Evolutionary conservation across 2,329 filamentous ascomycete species (phyloP).

Genomic region (Berkeleyomyces basicola): DNA sequence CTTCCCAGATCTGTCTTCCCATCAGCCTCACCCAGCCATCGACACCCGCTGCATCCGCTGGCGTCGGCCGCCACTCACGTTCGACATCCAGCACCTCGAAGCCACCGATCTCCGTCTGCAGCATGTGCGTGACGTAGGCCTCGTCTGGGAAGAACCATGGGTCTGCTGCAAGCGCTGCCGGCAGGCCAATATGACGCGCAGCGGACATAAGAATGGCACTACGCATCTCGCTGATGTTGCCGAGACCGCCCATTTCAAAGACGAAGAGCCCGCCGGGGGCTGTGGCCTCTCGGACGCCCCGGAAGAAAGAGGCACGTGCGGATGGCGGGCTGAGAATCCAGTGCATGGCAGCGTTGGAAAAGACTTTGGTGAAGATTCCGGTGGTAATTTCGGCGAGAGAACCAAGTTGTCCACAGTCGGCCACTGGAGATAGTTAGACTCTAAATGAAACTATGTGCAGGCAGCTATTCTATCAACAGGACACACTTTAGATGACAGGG

Average conservation of each 20-base stretch:
- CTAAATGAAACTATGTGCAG: neutral
- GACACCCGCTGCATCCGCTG: conserved; percentile 39
- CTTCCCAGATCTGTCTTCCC: conserved; percentile 41
- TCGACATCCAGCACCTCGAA: conserved; percentile 38
- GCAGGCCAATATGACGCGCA: conserved; percentile 32
- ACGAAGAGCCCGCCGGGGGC: conserved; percentile 39
- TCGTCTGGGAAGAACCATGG: conserved; percentile 63
- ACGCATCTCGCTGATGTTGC: conserved; percentile 48
- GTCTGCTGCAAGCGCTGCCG: conserved; percentile 30
- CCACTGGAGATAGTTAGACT: neutral
- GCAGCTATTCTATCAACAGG: too few species aligned
- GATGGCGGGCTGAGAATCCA: conserved; percentile 39
- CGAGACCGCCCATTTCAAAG: conserved; percentile 57
- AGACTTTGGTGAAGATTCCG: conserved; percentile 35
- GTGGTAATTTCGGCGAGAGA: neutral
- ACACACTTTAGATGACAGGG: too few species aligned
- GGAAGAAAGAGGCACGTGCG: conserved; percentile 35
- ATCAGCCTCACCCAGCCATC: conserved; percentile 51
- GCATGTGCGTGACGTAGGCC: conserved; percentile 32
- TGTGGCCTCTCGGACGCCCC: conserved; percentile 33
- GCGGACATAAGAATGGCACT: conserved; percentile 39
- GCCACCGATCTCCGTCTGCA: conserved; percentile 29
- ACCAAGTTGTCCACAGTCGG: conserved; percentile 4
- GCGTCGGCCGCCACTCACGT: conserved; percentile 48
- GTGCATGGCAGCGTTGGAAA: conserved; percentile 51